Base-by-base conservation (phyloP, 2,329 filamentous ascomycete species). In the Fusarium annulatum region DNA sequence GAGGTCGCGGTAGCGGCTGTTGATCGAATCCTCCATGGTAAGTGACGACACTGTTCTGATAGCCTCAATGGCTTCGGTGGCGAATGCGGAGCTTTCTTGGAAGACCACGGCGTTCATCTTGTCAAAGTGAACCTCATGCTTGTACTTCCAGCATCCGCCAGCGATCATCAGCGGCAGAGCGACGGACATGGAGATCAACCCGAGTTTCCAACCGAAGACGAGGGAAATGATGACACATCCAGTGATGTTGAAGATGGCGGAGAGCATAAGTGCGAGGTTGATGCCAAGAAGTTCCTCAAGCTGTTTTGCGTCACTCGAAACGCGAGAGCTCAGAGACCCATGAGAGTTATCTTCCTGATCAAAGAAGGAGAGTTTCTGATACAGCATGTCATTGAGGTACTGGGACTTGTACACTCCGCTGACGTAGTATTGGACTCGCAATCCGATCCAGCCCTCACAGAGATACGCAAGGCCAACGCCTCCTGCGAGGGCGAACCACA, bases 1-100 rank as follows among this genome's bases (percentile, higher is more conserved):
- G 14, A 85, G 79, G 7, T 76, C 71, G 9, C 80, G 73, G 57
- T 84, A 85, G 6, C 82, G 78, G 5, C 76, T 67, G 39, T 82
- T 81, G 52, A 92, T 90, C 15, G 82, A 82, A 57, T 88, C 82
- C 75, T 92, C 90, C 83, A 92, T 87, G 0, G 88, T 89, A 7
- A 92, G 81, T 0, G 88, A 85, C 0, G 88, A 84, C 2, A 92
- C 90, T 0, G 90, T 92, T n/a, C 90, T 84, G 66, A 91, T 89
- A 0, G 89, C 89, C 4, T 87, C 85, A 8, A 92, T 88, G 4
- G 89, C 87, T 74, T 92, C 90, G 0, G 88, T 86, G 2, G 89
- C 90, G 66, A 92, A 91, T 65, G 91, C 86, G 0, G 89, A 90
- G 71, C 88, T 91, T 43, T 88, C 86, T 14, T 85, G 84, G 75